phyloP scores from a whole-genome alignment of 768 basidiomycete species.

The Nevesoporus exiguus region DNA sequence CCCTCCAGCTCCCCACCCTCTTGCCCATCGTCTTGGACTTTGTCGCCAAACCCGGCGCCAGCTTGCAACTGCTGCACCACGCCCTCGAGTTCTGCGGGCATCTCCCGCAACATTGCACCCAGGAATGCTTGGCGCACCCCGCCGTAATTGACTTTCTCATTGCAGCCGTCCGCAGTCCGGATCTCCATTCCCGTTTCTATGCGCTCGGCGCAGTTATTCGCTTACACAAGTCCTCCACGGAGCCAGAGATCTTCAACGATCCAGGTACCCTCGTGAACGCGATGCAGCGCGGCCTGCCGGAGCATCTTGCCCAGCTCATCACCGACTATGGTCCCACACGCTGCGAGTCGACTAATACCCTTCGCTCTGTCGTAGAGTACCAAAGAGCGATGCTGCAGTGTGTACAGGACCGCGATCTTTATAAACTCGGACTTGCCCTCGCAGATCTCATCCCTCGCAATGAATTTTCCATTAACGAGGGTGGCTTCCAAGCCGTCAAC shows the following conservation, averaged over 20 bases:
- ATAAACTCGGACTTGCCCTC: conserved; percentile 47
- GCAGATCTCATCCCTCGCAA: conserved; percentile 50
- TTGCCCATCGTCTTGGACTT: conserved; percentile 42
- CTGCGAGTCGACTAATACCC: conserved; percentile 47
- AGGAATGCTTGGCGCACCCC: conserved; percentile 43
- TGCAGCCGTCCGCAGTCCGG: conserved; percentile 51
- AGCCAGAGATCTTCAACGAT: conserved; percentile 48
- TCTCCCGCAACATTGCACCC: conserved; percentile 42
- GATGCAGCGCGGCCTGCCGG: conserved; percentile 42
- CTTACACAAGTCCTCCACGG: conserved; percentile 41
- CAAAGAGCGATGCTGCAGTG: conserved; percentile 52
- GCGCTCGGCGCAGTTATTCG: conserved; percentile 55
- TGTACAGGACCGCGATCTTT: conserved; percentile 47
- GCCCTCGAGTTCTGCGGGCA: conserved; percentile 45
- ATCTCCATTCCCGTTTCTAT: conserved; percentile 48
- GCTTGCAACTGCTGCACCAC: conserved; percentile 47
- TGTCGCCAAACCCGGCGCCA: conserved; percentile 42
- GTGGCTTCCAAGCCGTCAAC: conserved; percentile 47
- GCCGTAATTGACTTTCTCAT: conserved; percentile 49
- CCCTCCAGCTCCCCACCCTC: conserved; percentile 43
- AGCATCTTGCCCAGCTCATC: conserved; percentile 44
- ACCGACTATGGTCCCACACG: conserved; percentile 44
- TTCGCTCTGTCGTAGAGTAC: conserved; percentile 41
- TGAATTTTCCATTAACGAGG: conserved; percentile 61
- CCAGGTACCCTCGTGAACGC: conserved; percentile 45